phyloP scores from a whole-genome alignment of 345 rosid genomes.

The Noccaea caerulescens region DNA sequence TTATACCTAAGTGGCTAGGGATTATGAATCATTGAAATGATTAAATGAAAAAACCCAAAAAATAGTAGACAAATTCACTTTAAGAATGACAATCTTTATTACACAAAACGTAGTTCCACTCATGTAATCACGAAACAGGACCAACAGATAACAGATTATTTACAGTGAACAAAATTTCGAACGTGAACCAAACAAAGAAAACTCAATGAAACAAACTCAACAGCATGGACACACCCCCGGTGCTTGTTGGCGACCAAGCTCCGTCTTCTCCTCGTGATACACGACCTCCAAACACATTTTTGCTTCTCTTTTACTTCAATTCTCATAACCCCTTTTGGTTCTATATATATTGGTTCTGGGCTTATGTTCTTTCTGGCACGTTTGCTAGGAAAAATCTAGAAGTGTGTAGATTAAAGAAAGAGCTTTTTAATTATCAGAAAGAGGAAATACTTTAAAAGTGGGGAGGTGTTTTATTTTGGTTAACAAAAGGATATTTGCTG shows the following conservation, averaged over 20 bases:
- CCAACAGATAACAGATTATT: not conserved
- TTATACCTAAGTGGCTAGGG: not conserved
- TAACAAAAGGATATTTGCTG: conserved; percentile 11
- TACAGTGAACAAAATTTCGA: conserved; percentile 16
- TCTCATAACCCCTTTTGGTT: conserved; percentile 6
- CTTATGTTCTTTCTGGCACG: conserved; percentile 8
- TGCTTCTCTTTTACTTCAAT: not conserved
- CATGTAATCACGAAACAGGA: conserved; percentile 4
- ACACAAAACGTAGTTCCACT: not conserved
- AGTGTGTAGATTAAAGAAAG: conserved; percentile 29
- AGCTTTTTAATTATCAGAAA: not conserved
- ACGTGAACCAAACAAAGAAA: not conserved
- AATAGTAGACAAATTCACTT: not conserved
- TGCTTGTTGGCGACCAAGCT: conserved; percentile 72
- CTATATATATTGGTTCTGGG: conserved; percentile 15
- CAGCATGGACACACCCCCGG: conserved; percentile 82
- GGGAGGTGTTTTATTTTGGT: conserved; percentile 9
- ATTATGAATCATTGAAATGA: not conserved
- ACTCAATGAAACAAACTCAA: not conserved
- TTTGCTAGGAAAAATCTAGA: conserved; percentile 32
- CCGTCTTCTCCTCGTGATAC: conserved; percentile 62
- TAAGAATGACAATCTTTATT: not conserved
- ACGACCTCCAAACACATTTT: conserved; percentile 64
- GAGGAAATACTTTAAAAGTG: not conserved
- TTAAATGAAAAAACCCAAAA: not conserved